Evolutionary conservation across 805 yeast genomes (phyloP), one percentile per base, ranked within the genome.

Genomic region (Candida chauliodis): DNA sequence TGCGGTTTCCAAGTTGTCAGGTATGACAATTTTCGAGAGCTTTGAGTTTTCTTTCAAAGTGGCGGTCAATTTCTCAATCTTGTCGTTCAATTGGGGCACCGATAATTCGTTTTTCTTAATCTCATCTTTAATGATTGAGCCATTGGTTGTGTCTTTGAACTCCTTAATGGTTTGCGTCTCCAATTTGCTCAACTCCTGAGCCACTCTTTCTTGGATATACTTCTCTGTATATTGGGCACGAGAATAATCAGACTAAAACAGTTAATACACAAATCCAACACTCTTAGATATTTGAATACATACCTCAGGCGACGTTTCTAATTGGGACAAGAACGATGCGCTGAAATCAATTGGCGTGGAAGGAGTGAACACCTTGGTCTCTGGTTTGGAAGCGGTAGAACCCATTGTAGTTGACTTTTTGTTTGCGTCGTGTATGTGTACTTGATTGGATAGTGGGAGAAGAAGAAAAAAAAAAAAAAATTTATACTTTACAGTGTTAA

Each of bases 201-300:
- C 62, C 25, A 84, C 84, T 54, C 82, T 70, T 39, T 79, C 78
- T 55, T 84, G 82, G 40, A 85, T 71, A 47, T 75, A 79, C 51
- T 75, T 76, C 38, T 81, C 84, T 15, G 82, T 76, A 52, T 76
- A 72, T 55, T 84, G 89, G 30, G 79, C 73, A 54, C 90, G 77
- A 6, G 88, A 73, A 55, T 74, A 84, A 55, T 83, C 84, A 2
- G 85, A 74, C 65, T 63, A 38, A 2, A 31, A 16, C 24, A 15
- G 8, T 17, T n/a, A 19, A 34, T 37, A 42, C 37, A 36, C 19
- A 5, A 20, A 11, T 11, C 10, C 5, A 8, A n/a, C 10, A 6
- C 6, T 25, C 6, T 25, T 25, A n/a, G 5, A 5, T 25, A 13
- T 30, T 20, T 24, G 11, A 8, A 8, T 38, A 63, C 70, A 26